A percentile compares a stretch with the other conserved stretches of the same genome.
phyloP scores from a whole-genome alignment of 345 rosid genomes.

The Eucalyptus pauciflora region DNA sequence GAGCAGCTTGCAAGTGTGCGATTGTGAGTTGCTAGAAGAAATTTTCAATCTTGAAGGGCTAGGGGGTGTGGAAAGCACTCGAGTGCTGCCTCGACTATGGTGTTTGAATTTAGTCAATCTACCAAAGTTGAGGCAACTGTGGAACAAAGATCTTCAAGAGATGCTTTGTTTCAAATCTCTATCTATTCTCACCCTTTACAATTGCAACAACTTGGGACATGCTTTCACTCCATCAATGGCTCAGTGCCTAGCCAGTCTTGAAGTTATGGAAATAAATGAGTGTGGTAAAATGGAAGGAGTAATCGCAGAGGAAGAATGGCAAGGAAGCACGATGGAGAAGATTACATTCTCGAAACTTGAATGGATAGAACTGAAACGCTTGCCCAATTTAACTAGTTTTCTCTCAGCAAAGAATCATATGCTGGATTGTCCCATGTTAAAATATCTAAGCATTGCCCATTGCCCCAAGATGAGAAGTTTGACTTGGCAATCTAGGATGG shows the following conservation, averaged over 20 bases:
- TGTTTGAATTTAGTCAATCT: fast-evolving
- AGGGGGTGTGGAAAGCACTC: fast-evolving
- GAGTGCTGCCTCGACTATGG: fast-evolving
- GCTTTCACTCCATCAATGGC: not conserved
- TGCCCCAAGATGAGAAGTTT: not conserved
- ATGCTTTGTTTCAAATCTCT: not conserved
- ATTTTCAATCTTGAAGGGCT: not conserved
- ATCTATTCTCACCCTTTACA: fast-evolving
- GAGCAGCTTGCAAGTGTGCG: fast-evolving
- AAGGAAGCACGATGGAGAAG: fast-evolving
- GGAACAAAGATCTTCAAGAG: not conserved
- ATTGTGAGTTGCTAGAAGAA: not conserved
- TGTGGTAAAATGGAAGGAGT: not conserved
- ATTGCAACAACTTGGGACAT: not conserved
- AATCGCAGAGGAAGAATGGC: not conserved
- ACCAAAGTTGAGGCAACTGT: not conserved
- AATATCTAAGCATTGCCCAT: fast-evolving
- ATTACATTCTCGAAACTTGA: fast-evolving
- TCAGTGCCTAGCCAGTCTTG: fast-evolving
- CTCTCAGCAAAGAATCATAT: fast-evolving
- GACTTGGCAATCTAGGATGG: not conserved
- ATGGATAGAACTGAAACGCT: fast-evolving
- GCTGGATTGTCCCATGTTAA: fast-evolving
- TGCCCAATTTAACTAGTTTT: not conserved
- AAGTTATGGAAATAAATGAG: fast-evolving